A percentile compares a stretch with the other conserved stretches of the same genome.
These are phyloP conservation scores for Cordyceps cateniannulata DNA, from an alignment of 2,329 filamentous ascomycete genomes.

Conservation along the genomic window DNA sequence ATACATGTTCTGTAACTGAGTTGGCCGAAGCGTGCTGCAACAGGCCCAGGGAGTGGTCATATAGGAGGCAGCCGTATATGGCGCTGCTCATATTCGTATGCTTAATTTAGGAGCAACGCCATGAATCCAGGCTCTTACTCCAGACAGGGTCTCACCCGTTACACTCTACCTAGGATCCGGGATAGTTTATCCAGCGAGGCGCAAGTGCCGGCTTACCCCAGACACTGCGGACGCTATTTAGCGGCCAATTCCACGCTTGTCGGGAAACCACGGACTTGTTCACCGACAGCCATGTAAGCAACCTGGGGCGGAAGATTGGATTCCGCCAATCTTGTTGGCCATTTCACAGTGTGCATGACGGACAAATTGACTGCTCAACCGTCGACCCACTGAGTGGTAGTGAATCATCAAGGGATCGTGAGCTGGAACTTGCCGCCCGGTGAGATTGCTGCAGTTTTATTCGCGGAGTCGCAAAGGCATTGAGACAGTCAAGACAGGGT, in stretches of 20 bases:
- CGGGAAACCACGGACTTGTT: neutral
- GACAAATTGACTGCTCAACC: neutral
- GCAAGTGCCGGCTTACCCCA: neutral
- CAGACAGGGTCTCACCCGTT: too few relatives aligned
- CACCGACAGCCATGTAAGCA: neutral
- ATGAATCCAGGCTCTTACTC: too few relatives aligned
- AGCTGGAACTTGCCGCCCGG: neutral
- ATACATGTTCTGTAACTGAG: too few relatives aligned
- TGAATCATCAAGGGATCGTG: neutral
- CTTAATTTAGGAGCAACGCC: neutral
- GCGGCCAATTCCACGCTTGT: neutral
- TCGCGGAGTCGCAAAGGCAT: neutral
- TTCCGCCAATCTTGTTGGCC: constrained; percentile 1
- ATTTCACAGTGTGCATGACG: neutral
- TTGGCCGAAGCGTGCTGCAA: too few relatives aligned
- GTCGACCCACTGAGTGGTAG: neutral
- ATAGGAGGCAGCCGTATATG: too few relatives aligned
- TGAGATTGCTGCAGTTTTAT: neutral
- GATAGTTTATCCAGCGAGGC: neutral
- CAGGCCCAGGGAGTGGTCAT: too few relatives aligned
- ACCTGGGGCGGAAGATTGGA: neutral
- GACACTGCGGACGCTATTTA: neutral
- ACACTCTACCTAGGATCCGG: neutral
- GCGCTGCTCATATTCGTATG: neutral
- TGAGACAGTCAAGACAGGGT: neutral